Conservation (phyloP, 192 early-diverging fungal species). For the Rhizophagus clarus region DNA sequence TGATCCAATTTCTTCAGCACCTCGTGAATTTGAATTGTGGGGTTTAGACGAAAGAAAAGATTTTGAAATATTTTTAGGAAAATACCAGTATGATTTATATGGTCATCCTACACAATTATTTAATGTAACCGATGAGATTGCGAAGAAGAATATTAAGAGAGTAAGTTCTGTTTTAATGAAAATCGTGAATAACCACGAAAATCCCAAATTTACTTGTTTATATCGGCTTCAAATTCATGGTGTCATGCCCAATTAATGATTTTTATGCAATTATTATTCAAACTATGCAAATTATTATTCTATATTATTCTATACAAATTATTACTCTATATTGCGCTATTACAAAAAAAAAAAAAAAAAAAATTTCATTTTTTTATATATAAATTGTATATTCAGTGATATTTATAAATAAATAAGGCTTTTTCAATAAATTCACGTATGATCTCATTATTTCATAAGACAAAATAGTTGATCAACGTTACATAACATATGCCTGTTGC, state of each 20-base stretch:
- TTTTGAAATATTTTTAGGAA: background rate
- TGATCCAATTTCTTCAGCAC: slow-evolving; percentile 16
- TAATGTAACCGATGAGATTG: background rate
- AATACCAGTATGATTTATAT: slow-evolving; percentile 21
- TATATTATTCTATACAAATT: too few relatives aligned
- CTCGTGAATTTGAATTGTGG: slow-evolving; percentile 30
- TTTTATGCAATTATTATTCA: background rate
- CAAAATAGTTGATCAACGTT: background rate
- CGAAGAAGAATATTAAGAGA: background rate
- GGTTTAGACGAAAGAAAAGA: slow-evolving; percentile 3
- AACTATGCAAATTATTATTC: too few relatives aligned
- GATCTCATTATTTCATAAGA: background rate
- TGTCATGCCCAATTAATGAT: background rate
- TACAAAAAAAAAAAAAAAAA: too few relatives aligned
- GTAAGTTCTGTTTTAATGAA: slow-evolving; percentile 1
- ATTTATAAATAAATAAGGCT: background rate
- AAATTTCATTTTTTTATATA: too few relatives aligned
- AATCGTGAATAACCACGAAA: slow-evolving; percentile 4
- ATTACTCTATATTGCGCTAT: too few relatives aligned
- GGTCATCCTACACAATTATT: background rate
- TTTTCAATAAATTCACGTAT: background rate
- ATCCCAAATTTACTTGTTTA: slow-evolving; percentile 19
- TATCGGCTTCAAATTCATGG: slow-evolving; percentile 24
- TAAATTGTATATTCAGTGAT: too few relatives aligned
- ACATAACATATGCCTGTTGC: background rate